Evolutionary conservation across 768 basidiomycete species (phyloP), one percentile per base, ranked within the genome.

Genomic region (Pleurotus pulmonarius): DNA sequence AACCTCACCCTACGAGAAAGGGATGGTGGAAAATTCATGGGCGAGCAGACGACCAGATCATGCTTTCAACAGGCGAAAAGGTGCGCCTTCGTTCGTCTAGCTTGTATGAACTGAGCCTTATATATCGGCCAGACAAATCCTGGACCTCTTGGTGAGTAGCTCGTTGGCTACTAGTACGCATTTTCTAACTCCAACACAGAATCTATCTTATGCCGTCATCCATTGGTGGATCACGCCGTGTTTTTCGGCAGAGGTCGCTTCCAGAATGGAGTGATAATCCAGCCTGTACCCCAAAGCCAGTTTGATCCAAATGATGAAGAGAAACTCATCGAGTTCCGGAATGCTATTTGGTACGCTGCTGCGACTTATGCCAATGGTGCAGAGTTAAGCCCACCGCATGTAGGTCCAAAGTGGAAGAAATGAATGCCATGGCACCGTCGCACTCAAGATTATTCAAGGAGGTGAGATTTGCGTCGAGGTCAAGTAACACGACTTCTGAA

Each of bases 351-450:
- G 73, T 70, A 37, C 47, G 15, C 15, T 39, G 8, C 7, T 41
- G 20, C 9, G 37, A 24, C 16, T 9, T 43, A 38, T 15, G 26
- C 8, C 29, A 38, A 13, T 41, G 22, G 49, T 15, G 12, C 37
- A 5, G 7, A 15, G 39, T 7, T 57, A 3, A 41, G 24, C 41
- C 12, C 8, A 13, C 3, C 2, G 1, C 22, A 11, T 24, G 5
- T 52, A 78, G 73, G 72, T 67, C 65, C 1, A 58, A 65, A 9
- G 69, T 79, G 1, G 77, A 76, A 59, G 77, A 83, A 60, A 78
- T 83, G 78, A 77, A 83, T 38, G 43, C 82, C 25, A 63, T 81
- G 13, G 69, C 79, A 0, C 64, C 69, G 2, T 61, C 2, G 77
- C 80, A 0, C 18, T 55, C 54, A 8, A 41, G 54, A 29, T 16